phyloP scores from a whole-genome alignment of 202 grass and related monocot genomes.

The Digitaria exilis region DNA sequence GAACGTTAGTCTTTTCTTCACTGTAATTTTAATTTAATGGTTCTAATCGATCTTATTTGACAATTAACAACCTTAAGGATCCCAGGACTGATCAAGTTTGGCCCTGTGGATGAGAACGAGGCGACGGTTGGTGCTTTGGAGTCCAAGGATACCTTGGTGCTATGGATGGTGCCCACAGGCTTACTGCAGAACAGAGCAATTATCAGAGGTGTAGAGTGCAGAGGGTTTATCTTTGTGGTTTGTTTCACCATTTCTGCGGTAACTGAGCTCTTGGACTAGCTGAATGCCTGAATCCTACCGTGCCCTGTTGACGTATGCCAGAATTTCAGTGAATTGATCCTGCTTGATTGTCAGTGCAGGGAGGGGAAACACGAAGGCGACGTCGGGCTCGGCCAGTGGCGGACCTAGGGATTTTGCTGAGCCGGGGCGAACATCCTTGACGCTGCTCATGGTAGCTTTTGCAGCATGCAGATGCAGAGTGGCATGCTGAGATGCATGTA shows the following conservation, averaged over 20 bases:
- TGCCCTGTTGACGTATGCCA: conserved; percentile 5
- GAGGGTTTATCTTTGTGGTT: no score
- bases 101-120: conserved; percentile 35
- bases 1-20: neutral
- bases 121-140: conserved; percentile 16
- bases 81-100: conserved; percentile 35
- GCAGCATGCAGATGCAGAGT: no score
- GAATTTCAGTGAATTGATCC: neutral
- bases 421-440: no score
- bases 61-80: conserved; percentile 38
- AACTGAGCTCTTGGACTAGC: neutral
- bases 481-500: no score
- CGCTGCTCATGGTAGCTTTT: no score
- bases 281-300: neutral
- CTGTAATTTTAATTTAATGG: neutral
- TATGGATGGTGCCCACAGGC: conserved; percentile 31
- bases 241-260: no score
- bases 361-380: neutral
- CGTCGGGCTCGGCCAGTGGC: no score
- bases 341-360: neutral
- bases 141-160: neutral
- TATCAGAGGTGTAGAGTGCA: neutral
- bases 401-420: no score
- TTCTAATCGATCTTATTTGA: neutral
- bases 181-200: conserved; percentile 22